These are phyloP conservation scores for Echria macrotheca DNA, from an alignment of 495 filamentous ascomycete genomes.

Conservation along the genomic window DNA sequence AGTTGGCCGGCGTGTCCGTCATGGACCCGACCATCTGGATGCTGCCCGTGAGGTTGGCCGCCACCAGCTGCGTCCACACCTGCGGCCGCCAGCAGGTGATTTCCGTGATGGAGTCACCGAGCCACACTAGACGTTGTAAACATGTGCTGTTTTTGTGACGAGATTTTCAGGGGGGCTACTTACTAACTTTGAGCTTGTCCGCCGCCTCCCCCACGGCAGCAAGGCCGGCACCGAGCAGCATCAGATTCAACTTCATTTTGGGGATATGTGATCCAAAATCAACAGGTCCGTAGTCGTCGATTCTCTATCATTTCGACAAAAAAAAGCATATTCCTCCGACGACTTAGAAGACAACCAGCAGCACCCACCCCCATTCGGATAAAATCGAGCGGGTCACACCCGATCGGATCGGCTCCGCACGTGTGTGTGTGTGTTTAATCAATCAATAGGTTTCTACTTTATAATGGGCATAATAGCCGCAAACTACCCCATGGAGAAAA, in stretches of 20 bases:
- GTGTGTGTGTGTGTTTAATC: too few species aligned
- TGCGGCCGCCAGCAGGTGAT: conserved; percentile 32
- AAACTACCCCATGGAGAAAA: not conserved
- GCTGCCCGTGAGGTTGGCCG: conserved; percentile 19
- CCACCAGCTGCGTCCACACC: conserved; percentile 26
- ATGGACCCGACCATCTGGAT: conserved; percentile 35
- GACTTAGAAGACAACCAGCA: not conserved
- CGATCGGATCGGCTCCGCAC: not conserved
- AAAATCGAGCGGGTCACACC: not conserved
- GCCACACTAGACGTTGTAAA: conserved; percentile 17
- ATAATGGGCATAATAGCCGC: not conserved
- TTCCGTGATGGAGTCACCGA: conserved; percentile 35
- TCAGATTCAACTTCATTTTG: conserved; percentile 11
- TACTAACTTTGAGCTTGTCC: conserved; percentile 20
- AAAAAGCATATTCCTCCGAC: not conserved
- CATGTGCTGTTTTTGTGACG: not conserved
- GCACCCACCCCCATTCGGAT: not conserved
- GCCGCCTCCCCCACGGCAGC: conserved; percentile 8
- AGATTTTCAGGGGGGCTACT: not conserved
- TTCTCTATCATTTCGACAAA: not conserved
- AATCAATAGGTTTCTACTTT: too few species aligned
- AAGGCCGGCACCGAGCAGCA: conserved; percentile 10
- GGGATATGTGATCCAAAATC: not conserved
- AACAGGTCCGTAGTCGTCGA: not conserved
- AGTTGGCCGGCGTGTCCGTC: conserved; percentile 21